Evolutionary conservation across 2,329 filamentous ascomycete genomes (phyloP).

Genomic region (Dendryphion nanum): DNA sequence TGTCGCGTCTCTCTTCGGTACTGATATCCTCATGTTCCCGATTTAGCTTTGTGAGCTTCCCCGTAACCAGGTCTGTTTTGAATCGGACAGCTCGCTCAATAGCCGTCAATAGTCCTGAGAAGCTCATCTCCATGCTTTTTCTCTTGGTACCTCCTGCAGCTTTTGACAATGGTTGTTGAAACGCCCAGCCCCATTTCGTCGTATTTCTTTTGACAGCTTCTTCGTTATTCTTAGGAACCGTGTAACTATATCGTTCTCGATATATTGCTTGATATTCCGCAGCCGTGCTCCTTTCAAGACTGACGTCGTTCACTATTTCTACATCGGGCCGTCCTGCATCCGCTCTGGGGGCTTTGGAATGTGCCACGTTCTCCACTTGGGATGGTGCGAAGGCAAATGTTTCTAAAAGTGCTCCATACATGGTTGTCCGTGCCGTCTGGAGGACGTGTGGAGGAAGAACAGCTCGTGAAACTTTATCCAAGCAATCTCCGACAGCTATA

Average conservation of each 20-base stretch:
- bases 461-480: slow-evolving; percentile 81
- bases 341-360: slow-evolving; percentile 29
- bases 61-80: slow-evolving; percentile 27
- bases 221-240: slow-evolving; percentile 57
- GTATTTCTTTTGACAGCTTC: slow-evolving; percentile 53
- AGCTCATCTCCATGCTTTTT: slow-evolving; percentile 46
- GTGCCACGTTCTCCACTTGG: slow-evolving; percentile 82
- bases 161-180: slow-evolving; percentile 67
- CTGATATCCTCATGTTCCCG: slow-evolving; percentile 44
- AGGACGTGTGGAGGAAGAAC: slow-evolving; percentile 67
- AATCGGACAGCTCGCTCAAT: slow-evolving; percentile 58
- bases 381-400: slow-evolving; percentile 69
- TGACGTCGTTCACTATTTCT: background rate
- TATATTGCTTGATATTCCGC: slow-evolving; percentile 16
- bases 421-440: slow-evolving; percentile 58
- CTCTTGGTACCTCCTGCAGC: slow-evolving; percentile 30
- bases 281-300: slow-evolving; percentile 16
- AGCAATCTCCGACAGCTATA: slow-evolving; percentile 82
- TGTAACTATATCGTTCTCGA: slow-evolving; percentile 50
- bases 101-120: slow-evolving; percentile 67
- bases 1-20: slow-evolving; percentile 60
- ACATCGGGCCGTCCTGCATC: background rate
- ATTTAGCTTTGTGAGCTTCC: slow-evolving; percentile 26
- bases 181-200: slow-evolving; percentile 62
- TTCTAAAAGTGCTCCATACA: slow-evolving; percentile 81